These are phyloP conservation scores for Filobasidium uniguttulatum DNA, from an alignment of 1,284 basidiomycete species.

Conservation along the genomic window DNA sequence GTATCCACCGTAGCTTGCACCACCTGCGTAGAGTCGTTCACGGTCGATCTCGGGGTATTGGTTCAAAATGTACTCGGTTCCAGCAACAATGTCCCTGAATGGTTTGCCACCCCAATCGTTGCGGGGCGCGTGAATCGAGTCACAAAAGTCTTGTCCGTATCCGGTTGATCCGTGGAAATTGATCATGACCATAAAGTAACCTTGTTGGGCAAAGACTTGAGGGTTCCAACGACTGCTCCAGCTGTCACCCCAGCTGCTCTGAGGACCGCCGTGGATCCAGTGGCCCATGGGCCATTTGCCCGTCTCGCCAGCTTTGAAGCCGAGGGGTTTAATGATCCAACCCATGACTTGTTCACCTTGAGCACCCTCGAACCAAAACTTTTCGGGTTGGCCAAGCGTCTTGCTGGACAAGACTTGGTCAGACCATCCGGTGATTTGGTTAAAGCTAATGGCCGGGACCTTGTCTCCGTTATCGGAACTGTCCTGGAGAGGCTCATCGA, in stretches of 20 bases:
- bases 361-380: constrained; percentile 76
- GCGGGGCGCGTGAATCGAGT: constrained; percentile 40
- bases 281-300: constrained; percentile 53
- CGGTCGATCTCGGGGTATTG: constrained; percentile 66
- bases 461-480: constrained; percentile 20
- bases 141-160: constrained; percentile 76
- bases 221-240: constrained; percentile 84
- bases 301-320: constrained; percentile 48
- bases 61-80: constrained; percentile 57
- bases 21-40: constrained; percentile 56
- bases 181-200: constrained; percentile 67
- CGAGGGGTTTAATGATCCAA: constrained; percentile 64
- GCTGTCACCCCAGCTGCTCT: constrained; percentile 61
- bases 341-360: constrained; percentile 58
- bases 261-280: constrained; percentile 46
- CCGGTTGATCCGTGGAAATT: constrained; percentile 82
- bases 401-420: constrained; percentile 46
- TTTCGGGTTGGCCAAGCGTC: constrained; percentile 49
- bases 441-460: constrained; percentile 39
- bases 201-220: constrained; percentile 41
- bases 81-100: constrained; percentile 61
- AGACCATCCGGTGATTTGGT: constrained; percentile 44
- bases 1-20: constrained; percentile 37
- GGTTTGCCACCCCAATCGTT: constrained; percentile 42
- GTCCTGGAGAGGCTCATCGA: constrained; percentile 17